Percentiles rank a stretch among this genome's conserved stretches.
These are phyloP conservation scores for Spiraea crenata DNA, from an alignment of 331 rosid genomes.

Conservation along the genomic window DNA sequence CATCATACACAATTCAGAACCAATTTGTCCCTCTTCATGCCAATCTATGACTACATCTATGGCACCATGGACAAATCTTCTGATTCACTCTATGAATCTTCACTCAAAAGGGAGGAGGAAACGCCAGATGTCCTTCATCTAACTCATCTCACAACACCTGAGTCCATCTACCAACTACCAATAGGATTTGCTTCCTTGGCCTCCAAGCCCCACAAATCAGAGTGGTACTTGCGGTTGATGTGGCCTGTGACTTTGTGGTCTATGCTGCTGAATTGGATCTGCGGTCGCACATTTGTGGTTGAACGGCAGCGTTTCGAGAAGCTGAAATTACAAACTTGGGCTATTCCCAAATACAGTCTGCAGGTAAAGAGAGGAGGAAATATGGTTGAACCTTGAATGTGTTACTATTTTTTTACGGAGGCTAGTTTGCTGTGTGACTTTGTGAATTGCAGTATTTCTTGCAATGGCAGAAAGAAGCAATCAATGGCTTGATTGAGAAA, in stretches of 20 bases:
- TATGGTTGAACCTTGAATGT: no score
- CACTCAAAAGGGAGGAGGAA: conserved; percentile 50
- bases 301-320: conserved; percentile 52
- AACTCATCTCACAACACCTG: conserved; percentile 57
- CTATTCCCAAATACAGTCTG: conserved; percentile 45
- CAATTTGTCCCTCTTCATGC: conserved; percentile 80
- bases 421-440: no score
- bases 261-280: conserved; percentile 48
- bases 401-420: no score
- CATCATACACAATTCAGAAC: conserved; percentile 88
- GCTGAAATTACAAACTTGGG: conserved; percentile 76
- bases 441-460: conserved; percentile 42
- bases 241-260: conserved; percentile 71
- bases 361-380: conserved; percentile 9
- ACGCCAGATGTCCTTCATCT: conserved; percentile 53
- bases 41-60: conserved; percentile 65
- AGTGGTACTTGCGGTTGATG: conserved; percentile 50
- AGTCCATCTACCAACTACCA: conserved; percentile 58
- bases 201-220: conserved; percentile 47
- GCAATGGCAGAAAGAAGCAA: conserved; percentile 37
- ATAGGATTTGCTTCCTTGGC: conserved; percentile 65
- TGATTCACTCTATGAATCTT: conserved; percentile 37
- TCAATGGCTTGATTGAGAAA: conserved; percentile 55
- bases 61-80: conserved; percentile 59
- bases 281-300: conserved; percentile 51